These are phyloP conservation scores for Candida tetrigidarum DNA, from an alignment of 1,139 yeast genomes.

Conservation along the genomic window DNA sequence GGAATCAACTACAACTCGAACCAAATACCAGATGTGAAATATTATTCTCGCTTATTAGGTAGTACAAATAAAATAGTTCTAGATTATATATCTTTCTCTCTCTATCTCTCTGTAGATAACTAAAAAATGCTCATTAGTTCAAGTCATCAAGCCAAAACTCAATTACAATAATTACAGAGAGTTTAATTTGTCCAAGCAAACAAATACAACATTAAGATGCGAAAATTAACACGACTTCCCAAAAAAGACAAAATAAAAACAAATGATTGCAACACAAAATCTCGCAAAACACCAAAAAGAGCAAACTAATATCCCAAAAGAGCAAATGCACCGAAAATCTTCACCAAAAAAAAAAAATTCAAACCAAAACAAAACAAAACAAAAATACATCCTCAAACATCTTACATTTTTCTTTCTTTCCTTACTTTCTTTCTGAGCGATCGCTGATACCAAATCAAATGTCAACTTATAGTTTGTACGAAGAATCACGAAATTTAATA, in stretches of 20 bases:
- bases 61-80: too few relatives aligned
- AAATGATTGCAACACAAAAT: background rate
- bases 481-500: constrained; percentile 16
- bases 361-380: background rate
- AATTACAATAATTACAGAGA: too few relatives aligned
- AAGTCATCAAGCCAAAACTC: background rate
- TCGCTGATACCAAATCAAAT: background rate
- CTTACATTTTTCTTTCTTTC: too few relatives aligned
- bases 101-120: too few relatives aligned
- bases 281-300: background rate
- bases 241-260: background rate
- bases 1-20: too few relatives aligned
- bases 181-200: too few relatives aligned
- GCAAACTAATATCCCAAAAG: background rate
- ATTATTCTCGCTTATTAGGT: too few relatives aligned
- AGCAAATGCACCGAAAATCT: background rate
- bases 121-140: background rate
- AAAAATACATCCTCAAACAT: too few relatives aligned
- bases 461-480: constrained; percentile 4
- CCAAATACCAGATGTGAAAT: too few relatives aligned
- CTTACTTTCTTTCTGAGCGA: too few relatives aligned
- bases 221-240: background rate
- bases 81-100: too few relatives aligned
- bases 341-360: background rate
- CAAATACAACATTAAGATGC: background rate